These are phyloP conservation scores for Cordia subcordata DNA, from an alignment of 257 asterid species.

Conservation along the genomic window DNA sequence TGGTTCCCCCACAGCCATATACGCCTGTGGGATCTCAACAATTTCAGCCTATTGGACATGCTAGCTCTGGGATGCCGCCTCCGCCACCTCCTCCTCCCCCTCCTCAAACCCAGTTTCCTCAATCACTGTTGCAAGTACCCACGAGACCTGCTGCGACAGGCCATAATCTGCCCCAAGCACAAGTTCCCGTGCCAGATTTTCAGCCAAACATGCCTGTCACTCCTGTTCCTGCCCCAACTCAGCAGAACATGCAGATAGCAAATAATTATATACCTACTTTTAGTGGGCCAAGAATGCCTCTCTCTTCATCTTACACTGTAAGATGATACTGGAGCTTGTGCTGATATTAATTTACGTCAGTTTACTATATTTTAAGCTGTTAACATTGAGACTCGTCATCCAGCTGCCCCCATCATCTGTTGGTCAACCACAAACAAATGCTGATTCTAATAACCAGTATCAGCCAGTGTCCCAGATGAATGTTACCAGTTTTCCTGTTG, in stretches of 20 bases:
- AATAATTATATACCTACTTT: slow-evolving; percentile 54
- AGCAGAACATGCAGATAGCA: slow-evolving; percentile 32
- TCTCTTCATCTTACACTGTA: slow-evolving; percentile 52
- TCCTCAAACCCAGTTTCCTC: slow-evolving; percentile 56
- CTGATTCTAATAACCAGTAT: slow-evolving; percentile 42
- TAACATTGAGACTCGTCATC: background rate
- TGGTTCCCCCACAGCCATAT: slow-evolving; percentile 56
- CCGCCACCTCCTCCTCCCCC: slow-evolving; percentile 58
- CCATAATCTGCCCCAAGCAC: slow-evolving; percentile 52
- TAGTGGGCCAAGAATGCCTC: slow-evolving; percentile 56
- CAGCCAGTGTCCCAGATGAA: slow-evolving; percentile 43
- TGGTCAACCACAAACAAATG: slow-evolving; percentile 52
- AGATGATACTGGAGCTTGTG: slow-evolving; percentile 6
- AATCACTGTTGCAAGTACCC: slow-evolving; percentile 49
- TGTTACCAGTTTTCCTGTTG: slow-evolving; percentile 38
- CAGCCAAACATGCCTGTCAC: slow-evolving; percentile 45
- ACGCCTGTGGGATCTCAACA: slow-evolving; percentile 57
- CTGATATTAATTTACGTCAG: slow-evolving; percentile 4
- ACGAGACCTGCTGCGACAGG: slow-evolving; percentile 46
- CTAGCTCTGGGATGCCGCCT: slow-evolving; percentile 63
- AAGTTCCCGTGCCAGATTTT: slow-evolving; percentile 48
- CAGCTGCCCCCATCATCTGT: slow-evolving; percentile 40
- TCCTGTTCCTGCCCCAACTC: slow-evolving; percentile 29
- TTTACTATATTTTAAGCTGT: slow-evolving; percentile 8
- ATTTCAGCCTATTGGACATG: slow-evolving; percentile 59